These are phyloP conservation scores for Hura crepitans DNA, from an alignment of 441 rosid species.

Conservation along the genomic window DNA sequence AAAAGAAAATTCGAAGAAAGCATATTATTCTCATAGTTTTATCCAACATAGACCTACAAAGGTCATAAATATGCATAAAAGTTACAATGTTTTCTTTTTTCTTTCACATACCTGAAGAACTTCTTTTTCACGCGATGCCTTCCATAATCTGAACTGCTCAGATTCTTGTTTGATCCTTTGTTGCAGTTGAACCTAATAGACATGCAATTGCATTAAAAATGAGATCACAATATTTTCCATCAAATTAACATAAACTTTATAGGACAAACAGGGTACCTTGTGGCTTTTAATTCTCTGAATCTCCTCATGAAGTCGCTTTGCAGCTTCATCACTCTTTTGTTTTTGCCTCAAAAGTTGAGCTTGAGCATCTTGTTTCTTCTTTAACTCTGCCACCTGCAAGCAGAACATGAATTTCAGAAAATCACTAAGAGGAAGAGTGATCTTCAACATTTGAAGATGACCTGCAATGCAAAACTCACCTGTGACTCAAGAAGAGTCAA, in stretches of 20 bases:
- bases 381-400: constrained; percentile 70
- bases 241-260: constrained; percentile 1
- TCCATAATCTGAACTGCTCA: constrained; percentile 90
- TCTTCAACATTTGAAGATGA: constrained; percentile 79
- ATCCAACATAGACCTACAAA: background rate
- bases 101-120: constrained; percentile 75
- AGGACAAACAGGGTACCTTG: constrained; percentile 46
- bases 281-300: constrained; percentile 88
- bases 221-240: background rate
- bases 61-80: background rate
- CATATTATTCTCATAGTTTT: background rate
- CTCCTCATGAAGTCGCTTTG: constrained; percentile 78
- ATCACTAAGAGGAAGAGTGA: constrained; percentile 29
- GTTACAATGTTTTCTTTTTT: background rate
- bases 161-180: constrained; percentile 98
- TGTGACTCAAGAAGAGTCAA: constrained; percentile 80
- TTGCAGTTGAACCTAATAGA: constrained; percentile 77
- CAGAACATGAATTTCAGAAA: constrained; percentile 10
- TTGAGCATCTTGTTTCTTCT: constrained; percentile 97
- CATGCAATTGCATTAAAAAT: constrained; percentile 18
- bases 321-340: constrained; percentile 93
- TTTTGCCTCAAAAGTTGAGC: constrained; percentile 90
- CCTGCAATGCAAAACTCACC: constrained; percentile 41
- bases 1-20: background rate
- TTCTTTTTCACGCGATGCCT: constrained; percentile 89